Evolutionary conservation across 495 filamentous ascomycete species (phyloP).

Genomic region (Neohortaea acidophila): DNA sequence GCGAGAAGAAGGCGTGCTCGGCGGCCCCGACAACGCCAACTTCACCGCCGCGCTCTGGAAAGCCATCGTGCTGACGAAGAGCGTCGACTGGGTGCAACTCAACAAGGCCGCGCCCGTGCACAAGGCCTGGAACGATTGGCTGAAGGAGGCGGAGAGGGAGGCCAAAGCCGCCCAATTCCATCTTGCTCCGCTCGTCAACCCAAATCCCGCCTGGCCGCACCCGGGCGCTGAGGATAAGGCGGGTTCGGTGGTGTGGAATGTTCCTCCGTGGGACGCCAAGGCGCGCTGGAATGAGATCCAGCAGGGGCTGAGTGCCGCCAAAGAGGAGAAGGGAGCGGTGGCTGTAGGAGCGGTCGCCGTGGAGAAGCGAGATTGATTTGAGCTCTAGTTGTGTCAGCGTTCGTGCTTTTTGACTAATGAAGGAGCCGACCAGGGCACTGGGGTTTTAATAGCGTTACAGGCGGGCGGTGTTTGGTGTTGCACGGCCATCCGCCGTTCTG

Average conservation of each 20-base stretch:
- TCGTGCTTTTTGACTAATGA: too few species aligned
- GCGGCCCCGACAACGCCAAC: slow-evolving; percentile 18
- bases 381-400: too few species aligned
- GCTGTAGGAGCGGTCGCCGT: too few species aligned
- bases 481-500: too few species aligned
- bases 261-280: slow-evolving; percentile 6
- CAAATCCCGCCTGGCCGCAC: background rate
- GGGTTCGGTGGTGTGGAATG: background rate
- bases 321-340: too few species aligned
- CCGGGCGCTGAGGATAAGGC: background rate
- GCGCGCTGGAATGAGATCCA: slow-evolving; percentile 2
- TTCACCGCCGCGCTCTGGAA: slow-evolving; percentile 34
- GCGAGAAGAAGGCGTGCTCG: slow-evolving; percentile 18
- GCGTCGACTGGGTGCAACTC: slow-evolving; percentile 24
- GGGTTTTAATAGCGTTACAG: too few species aligned
- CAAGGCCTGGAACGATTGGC: slow-evolving; percentile 28
- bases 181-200: background rate
- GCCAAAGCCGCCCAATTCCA: background rate
- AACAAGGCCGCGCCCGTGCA: slow-evolving; percentile 27
- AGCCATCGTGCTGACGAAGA: slow-evolving; percentile 28
- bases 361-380: too few species aligned
- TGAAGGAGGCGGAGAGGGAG: slow-evolving; percentile 20
- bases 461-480: too few species aligned
- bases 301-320: too few species aligned
- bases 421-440: too few species aligned